Percentiles rank a stretch among this genome's conserved stretches.
Conservation (phyloP, 2,329 filamentous ascomycete genomes). For the Rhynchosporium secalis region DNA sequence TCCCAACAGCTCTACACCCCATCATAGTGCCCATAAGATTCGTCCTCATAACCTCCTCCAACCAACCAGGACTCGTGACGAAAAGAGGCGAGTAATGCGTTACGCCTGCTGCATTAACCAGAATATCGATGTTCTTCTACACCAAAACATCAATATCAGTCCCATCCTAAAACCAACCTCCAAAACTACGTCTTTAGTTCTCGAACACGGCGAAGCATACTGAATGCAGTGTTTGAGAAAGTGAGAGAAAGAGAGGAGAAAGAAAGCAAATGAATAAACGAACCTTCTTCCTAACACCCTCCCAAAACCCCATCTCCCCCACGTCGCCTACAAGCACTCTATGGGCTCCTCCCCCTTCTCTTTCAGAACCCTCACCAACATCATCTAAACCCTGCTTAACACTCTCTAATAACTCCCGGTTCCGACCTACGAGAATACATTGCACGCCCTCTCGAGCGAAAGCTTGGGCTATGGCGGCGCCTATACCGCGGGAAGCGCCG, state of each 20-base stretch:
- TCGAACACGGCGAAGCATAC: too few species aligned
- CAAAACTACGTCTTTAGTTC: too few species aligned
- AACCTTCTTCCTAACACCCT: conserved; percentile 29
- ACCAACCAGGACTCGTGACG: conserved; percentile 49
- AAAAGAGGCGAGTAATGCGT: conserved; percentile 65
- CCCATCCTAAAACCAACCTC: neutral
- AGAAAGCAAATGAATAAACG: conserved; percentile 14
- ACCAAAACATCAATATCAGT: neutral
- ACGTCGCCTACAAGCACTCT: conserved; percentile 37
- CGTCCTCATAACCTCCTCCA: conserved; percentile 62
- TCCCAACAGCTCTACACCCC: conserved; percentile 56
- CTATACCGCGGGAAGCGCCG: conserved; percentile 71
- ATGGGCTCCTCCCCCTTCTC: conserved; percentile 19
- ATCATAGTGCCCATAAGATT: conserved; percentile 70
- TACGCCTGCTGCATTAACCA: conserved; percentile 80
- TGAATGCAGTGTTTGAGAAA: too few species aligned
- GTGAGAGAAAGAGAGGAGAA: neutral
- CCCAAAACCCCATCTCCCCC: conserved; percentile 34
- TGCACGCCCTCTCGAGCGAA: conserved; percentile 63
- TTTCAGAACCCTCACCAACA: neutral
- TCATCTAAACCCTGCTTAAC: conserved; percentile 42
- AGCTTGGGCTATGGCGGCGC: conserved; percentile 63
- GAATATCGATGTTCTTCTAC: conserved; percentile 50
- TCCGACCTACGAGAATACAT: conserved; percentile 62
- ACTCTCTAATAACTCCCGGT: conserved; percentile 64